phyloP scores from a whole-genome alignment of 345 rosid species.

The Sonneratia alba region DNA sequence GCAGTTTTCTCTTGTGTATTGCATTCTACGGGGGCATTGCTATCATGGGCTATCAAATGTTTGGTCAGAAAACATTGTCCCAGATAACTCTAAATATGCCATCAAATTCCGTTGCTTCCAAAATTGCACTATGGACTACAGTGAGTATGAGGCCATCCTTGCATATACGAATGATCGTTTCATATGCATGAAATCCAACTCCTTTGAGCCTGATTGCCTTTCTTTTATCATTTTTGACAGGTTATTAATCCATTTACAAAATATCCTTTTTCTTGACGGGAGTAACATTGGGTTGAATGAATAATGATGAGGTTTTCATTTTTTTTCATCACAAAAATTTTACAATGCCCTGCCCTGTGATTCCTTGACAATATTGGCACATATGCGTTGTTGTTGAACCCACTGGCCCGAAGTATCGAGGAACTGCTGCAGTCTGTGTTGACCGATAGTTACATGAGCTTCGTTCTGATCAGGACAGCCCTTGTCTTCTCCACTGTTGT shows the following conservation, averaged over 20 bases:
- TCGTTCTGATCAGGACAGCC: slow-evolving; percentile 52
- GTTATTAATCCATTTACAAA: slow-evolving; percentile 89
- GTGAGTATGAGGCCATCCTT: slow-evolving; percentile 30
- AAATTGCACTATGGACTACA: slow-evolving; percentile 79
- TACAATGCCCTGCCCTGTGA: background rate
- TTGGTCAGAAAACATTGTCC: slow-evolving; percentile 75
- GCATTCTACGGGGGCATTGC: slow-evolving; percentile 69
- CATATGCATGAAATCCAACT: background rate
- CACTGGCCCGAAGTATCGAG: slow-evolving; percentile 82
- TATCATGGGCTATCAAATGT: slow-evolving; percentile 73
- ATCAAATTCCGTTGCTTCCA: slow-evolving; percentile 34
- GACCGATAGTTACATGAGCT: slow-evolving; percentile 46
- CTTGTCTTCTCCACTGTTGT: slow-evolving; percentile 74
- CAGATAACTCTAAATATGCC: slow-evolving; percentile 93
- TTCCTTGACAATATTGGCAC: slow-evolving; percentile 30
- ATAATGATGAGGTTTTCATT: background rate
- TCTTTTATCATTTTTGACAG: slow-evolving; percentile 26
- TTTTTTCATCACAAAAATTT: background rate
- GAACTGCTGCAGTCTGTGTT: slow-evolving; percentile 61
- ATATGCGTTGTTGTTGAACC: slow-evolving; percentile 74
- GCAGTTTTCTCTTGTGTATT: slow-evolving; percentile 63
- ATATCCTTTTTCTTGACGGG: slow-evolving; percentile 38
- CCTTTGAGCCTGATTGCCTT: slow-evolving; percentile 13
- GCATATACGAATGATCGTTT: background rate
- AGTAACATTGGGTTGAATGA: background rate